Evolutionary conservation across 768 basidiomycete genomes (phyloP), one percentile per base, ranked within the genome.

Genomic region (Auricularia cornea): DNA sequence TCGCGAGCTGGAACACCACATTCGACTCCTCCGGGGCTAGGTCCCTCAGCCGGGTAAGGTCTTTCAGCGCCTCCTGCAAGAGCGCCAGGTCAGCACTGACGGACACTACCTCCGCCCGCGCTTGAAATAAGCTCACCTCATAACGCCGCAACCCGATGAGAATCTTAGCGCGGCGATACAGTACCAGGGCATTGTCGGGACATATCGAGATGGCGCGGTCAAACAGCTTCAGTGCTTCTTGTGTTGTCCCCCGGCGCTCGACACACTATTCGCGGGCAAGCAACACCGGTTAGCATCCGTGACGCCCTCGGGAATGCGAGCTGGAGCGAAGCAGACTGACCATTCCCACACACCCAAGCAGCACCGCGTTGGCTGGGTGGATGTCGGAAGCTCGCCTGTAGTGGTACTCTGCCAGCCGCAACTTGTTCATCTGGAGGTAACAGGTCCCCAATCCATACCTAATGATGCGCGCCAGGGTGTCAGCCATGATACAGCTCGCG

Each of bases 391-490:
- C 95, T 72, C 88, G 90, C 68, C 91, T 84, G 79, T 92, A 98
- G 76, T 98, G 95, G 78, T 96, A 98, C 73, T 98, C 94, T 52
- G 97, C 97, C 60, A 95, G 80, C 54, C 91, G 86, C 63, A 92
- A 78, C 79, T 96, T 98, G 75, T 91, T 94, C 84, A 89, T 92
- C 70, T 93, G 84, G 73, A 96, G 81, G 80, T 98, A 98, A 72
- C 94, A 98, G 38, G 92, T 92, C 65, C 97, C 97, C 68, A 99
- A 80, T n/a, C 97, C 97, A 75, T 98, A 99, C 96, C 96, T 98
- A 48, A 48, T 20, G 44, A 48, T 48, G 20, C 44, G 44, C 20
- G 38, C 60, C 60, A 61, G 23, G 33, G 60, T 31, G 70, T 66
- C 64, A 66, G 71, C 68, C 60, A 66, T 63, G n/a, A 38, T 41